Percentiles rank a stretch among this genome's conserved stretches.
phyloP scores from a whole-genome alignment of 2,329 filamentous ascomycete genomes.

The Hymenoscyphus linearis region DNA sequence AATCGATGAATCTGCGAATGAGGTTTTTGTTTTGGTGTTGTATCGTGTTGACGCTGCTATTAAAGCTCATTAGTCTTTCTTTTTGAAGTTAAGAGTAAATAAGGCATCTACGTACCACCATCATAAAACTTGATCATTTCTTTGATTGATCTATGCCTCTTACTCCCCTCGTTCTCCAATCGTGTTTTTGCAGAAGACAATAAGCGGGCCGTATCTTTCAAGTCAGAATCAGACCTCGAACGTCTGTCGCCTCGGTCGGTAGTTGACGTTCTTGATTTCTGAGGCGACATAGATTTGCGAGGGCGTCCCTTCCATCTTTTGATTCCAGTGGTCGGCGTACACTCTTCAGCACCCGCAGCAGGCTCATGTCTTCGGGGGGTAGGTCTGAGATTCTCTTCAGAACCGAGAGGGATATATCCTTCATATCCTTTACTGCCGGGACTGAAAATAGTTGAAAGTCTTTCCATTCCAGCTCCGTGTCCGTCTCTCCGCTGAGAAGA shows the following conservation, averaged over 20 bases:
- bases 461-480: constrained; percentile 7
- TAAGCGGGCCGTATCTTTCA: constrained; percentile 5
- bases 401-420: not conserved
- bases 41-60: constrained; percentile 13
- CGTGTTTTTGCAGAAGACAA: not conserved
- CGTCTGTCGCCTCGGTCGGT: not conserved
- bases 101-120: constrained; percentile 14
- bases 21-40: constrained; percentile 8
- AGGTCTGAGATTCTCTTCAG: not conserved
- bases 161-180: constrained; percentile 1
- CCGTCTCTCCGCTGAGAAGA: constrained; percentile 3
- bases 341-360: not conserved
- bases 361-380: not conserved
- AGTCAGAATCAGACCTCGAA: constrained; percentile 1
- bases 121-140: constrained; percentile 27
- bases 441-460: constrained; percentile 20
- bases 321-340: not conserved
- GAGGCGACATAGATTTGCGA: not conserved
- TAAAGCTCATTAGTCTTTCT: constrained; percentile 1
- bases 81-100: not conserved
- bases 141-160: constrained; percentile 15
- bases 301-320: not conserved
- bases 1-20: not conserved
- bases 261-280: not conserved
- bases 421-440: constrained; percentile 4